These are phyloP conservation scores for Aspergillus unguis DNA, from an alignment of 2,329 filamentous ascomycete genomes.

Conservation along the genomic window DNA sequence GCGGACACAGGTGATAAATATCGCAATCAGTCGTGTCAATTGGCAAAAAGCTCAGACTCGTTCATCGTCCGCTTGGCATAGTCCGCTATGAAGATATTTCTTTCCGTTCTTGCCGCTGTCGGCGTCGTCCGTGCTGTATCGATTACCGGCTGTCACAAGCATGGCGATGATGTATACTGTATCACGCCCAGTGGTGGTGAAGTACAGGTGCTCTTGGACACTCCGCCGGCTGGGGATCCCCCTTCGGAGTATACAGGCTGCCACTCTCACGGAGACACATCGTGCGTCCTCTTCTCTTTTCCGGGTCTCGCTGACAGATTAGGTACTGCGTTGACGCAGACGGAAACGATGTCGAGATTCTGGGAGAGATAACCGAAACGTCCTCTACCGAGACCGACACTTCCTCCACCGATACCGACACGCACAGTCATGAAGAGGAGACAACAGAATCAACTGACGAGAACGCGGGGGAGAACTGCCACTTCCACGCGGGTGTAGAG, in stretches of 20 bases:
- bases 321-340: constrained; percentile 62
- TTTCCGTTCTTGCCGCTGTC: constrained; percentile 8
- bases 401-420: constrained; percentile 3
- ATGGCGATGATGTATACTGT: constrained; percentile 38
- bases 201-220: constrained; percentile 39
- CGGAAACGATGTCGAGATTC: constrained; percentile 60
- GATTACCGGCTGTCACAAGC: constrained; percentile 53
- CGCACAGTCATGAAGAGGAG: constrained; percentile 6
- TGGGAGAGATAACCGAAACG: constrained; percentile 35
- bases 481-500: constrained; percentile 74
- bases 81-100: constrained; percentile 5
- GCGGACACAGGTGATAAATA: constrained; percentile 6
- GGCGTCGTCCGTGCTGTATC: constrained; percentile 36
- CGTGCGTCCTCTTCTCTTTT: constrained; percentile 26
- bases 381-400: constrained; percentile 15
- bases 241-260: constrained; percentile 64
- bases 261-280: constrained; percentile 58
- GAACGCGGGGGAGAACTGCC: constrained; percentile 52
- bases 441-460: constrained; percentile 1
- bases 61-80: not conserved
- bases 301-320: constrained; percentile 4
- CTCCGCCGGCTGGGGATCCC: constrained; percentile 54
- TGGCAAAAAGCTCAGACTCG: not conserved
- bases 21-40: not conserved
- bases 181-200: constrained; percentile 35